These are phyloP conservation scores for Paraglomus occultum DNA, from an alignment of 192 early-diverging fungal genomes.

Conservation along the genomic window DNA sequence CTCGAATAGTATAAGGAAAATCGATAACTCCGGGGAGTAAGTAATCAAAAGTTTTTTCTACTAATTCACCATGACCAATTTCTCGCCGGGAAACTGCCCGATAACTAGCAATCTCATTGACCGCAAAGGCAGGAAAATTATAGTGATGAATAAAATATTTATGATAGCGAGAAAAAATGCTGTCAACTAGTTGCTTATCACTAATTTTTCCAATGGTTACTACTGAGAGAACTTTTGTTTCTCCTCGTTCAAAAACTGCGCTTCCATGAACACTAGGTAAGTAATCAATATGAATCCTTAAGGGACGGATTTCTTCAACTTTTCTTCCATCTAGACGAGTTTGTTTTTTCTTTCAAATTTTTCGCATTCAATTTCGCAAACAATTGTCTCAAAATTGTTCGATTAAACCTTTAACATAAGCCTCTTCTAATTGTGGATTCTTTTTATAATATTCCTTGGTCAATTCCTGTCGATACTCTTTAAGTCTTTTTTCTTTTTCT, in stretches of 20 bases:
- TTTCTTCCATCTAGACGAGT: constrained; percentile 1
- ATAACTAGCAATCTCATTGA: constrained; percentile 22
- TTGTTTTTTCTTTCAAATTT: constrained; percentile 17
- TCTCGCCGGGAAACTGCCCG: constrained; percentile 14
- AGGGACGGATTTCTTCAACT: constrained; percentile 4
- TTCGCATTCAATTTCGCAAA: constrained; percentile 23
- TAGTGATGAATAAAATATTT: constrained; percentile 24
- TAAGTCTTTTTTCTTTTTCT: constrained; percentile 19
- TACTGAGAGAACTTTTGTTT: neutral
- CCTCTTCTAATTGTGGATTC: constrained; percentile 14
- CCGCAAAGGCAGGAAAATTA: constrained; percentile 17
- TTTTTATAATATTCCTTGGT: neutral
- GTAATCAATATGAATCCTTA: constrained; percentile 17
- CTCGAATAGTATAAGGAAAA: constrained; percentile 14
- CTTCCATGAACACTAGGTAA: constrained; percentile 10
- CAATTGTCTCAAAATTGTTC: constrained; percentile 6
- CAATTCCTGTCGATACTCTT: constrained; percentile 6
- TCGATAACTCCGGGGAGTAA: neutral
- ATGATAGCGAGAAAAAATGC: constrained; percentile 17
- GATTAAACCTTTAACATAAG: neutral
- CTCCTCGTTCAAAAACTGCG: constrained; percentile 4
- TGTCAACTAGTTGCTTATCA: constrained; percentile 16
- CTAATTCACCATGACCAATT: constrained; percentile 19
- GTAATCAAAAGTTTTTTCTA: constrained; percentile 24
- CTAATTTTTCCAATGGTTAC: constrained; percentile 21